Percentiles rank a stretch among this genome's conserved stretches.
Evolutionary conservation across 176 grass and related monocot genomes (phyloP).

Genomic region (Phyllostachys edulis): DNA sequence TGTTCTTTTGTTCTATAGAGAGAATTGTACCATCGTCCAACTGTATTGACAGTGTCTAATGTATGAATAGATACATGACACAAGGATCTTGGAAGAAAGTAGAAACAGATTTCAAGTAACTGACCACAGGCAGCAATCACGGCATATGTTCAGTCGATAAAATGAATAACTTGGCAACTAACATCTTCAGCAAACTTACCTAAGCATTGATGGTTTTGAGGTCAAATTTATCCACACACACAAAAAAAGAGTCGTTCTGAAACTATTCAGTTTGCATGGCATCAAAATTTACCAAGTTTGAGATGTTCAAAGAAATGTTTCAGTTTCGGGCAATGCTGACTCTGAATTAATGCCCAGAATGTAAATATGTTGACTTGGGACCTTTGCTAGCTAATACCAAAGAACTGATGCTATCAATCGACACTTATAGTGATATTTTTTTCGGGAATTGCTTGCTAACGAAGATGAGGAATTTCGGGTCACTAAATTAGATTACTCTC

Average conservation of each 20-base stretch:
- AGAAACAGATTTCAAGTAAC: neutral
- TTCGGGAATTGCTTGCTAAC: neutral
- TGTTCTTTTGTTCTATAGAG: neutral
- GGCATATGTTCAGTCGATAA: neutral
- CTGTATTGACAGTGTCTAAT: neutral
- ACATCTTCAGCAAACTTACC: neutral
- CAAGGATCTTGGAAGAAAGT: neutral
- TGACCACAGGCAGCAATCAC: neutral
- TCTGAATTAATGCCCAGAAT: constrained; percentile 27
- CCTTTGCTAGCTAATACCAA: neutral
- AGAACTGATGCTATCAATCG: neutral
- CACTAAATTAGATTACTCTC: neutral
- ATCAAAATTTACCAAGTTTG: neutral
- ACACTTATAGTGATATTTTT: neutral
- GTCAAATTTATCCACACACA: neutral
- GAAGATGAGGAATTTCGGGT: neutral
- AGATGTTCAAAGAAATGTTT: neutral
- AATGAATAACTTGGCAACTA: neutral
- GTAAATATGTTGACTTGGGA: neutral
- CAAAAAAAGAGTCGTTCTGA: neutral
- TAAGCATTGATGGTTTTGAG: neutral
- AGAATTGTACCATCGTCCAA: neutral
- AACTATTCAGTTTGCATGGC: neutral
- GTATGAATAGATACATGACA: neutral
- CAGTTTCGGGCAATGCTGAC: neutral